Base-by-base conservation (phyloP, 805 yeast species). In the Nakazawaea ambrosiae region DNA sequence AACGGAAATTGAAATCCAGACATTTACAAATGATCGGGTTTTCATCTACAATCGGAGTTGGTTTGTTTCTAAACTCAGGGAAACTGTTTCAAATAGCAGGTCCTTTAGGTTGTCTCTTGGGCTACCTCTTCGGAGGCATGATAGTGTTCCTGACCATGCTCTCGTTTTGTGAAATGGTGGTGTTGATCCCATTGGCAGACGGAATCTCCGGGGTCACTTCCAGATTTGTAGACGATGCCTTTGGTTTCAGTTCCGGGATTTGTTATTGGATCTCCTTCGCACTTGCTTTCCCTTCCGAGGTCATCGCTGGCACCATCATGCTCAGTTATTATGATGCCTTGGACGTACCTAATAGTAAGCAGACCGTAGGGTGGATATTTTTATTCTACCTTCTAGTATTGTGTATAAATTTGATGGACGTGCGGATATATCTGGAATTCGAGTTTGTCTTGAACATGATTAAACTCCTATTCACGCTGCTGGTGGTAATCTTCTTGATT, bases 41-140 rank as follows among this genome's bases (percentile, higher is more conserved):
- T 22, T 87, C 88, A 3, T 90, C 88, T 2, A 81, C 89, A 0
- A 55, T 83, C 4, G 92, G 92, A 1, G 90, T 83, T 12, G 92
- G 94, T 0, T 56, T 83, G 15, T 68, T 80, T 40, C 58, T 83
- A 18, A 75, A 79, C 30, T 73, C 82, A 5, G 89, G 92, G 3
- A 79, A 81, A 49, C 83, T 87, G 1, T 68, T 83, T 36, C 66
- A 78, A 15, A 76, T 78, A 14, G 81, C 84, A 2, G 94, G 94
- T 2, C 90, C 90, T 1, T 60, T 83, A 36, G 94, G 94, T 0
- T 74, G 86, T 7, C 57, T 83, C 4, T 47, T 83, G 11, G 89
- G 90, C 2, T 82, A 78, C 51, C 39, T 68, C 0, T 58, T 82
- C 8, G 68, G 84, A 20, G 92, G 89, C 0, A 50, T 74, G 2